Evolutionary conservation across 805 yeast species (phyloP), one percentile per base, ranked within the genome.

Genomic region (Candida broadrunensis): DNA sequence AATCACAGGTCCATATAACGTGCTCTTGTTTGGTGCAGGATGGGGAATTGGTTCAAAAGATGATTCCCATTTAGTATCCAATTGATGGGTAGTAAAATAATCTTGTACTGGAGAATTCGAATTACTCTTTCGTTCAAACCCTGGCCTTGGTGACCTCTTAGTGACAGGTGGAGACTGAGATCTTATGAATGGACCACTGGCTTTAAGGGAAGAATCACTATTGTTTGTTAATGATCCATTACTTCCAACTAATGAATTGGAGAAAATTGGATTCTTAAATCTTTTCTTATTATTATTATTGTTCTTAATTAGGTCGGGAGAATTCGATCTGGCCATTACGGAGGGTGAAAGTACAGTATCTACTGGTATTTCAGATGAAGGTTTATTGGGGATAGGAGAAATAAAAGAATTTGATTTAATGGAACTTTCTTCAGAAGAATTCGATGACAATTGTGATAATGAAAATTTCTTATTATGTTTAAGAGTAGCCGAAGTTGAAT

Each of bases 401-500:
- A 29, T 16, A 16, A 18, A 21, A 3, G 17, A 27, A 14, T 36
- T 38, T 3, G 41, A 35, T 24, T 33, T 33, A 11, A 29, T 21
- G 2, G 40, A 48, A 43, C 64, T 61, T 34, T 65, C 71, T 25
- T 63, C 71, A 1, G 71, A 63, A 2, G 71, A 66, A 39, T 63
- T 67, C 36, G 62, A 58, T 15, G 70, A 63, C 5, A 68, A 55
- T 37, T 60, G 68, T 6, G 65, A 50, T 4, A 66, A 49, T 11
- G 67, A 60, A 16, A 52, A 44, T 39, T 55, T 56, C 48, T 59
- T 61, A 9, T 48, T 47, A 15, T 54, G 56, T 19, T 46, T 46
- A 9, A 33, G 24, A 19, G 36, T 32, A 12, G 60, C 52, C 9
- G 63, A 51, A 5, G 63, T 45, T 3, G 69, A 60, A 3, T 54